Base-by-base conservation (phyloP, 2,329 filamentous ascomycete genomes). In the Nannizziopsis barbatae region DNA sequence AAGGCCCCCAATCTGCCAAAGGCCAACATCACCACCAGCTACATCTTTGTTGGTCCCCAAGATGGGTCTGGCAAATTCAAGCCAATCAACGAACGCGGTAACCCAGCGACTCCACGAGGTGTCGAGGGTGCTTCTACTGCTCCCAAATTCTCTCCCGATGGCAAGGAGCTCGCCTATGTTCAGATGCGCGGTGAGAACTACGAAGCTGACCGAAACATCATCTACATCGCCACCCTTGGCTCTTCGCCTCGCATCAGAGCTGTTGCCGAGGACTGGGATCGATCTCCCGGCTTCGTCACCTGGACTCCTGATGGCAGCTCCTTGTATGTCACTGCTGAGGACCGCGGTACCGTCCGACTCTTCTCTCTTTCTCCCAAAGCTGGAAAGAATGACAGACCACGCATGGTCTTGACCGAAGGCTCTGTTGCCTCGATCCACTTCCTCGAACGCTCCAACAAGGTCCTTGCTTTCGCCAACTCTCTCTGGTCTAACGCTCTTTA, bases 151-250 rank as follows among this genome's bases (percentile, higher is more conserved):
- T 89, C 86, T 2, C 79, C 79, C 3, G 75, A 83, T 58, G 85
- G 86, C 8, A 76, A 73, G 32, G 75, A 76, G 51, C 71, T 90
- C 20, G 86, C 79, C 1, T 95, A 93, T 62, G 73, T 86, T 27
- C 79, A 84, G 52, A 94, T 93, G 88, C 75, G 77, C 53, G 75
- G 75, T 49, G 73, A 78, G 45, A 79, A 83, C 51, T 94, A 95
- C 62, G 88, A 95, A 65, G 78, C 83, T 12, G 87, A 95, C 68
- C 84, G 84, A 63, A 67, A 67, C 39, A 65, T 66, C 2, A 58
- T 73, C 40, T 74, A 73, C 51, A 59, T 71, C 37, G 63, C 68
- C 39, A 59, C 60, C 11, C 50, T 67, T 43, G 58, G 59, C 50
- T 59, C 59, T 2, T 54, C 63, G 44, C 53, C 61, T 49, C 64